Evolutionary conservation across 805 yeast species (phyloP).

Genomic region (Cyberlindnera euphorbiiphila): DNA sequence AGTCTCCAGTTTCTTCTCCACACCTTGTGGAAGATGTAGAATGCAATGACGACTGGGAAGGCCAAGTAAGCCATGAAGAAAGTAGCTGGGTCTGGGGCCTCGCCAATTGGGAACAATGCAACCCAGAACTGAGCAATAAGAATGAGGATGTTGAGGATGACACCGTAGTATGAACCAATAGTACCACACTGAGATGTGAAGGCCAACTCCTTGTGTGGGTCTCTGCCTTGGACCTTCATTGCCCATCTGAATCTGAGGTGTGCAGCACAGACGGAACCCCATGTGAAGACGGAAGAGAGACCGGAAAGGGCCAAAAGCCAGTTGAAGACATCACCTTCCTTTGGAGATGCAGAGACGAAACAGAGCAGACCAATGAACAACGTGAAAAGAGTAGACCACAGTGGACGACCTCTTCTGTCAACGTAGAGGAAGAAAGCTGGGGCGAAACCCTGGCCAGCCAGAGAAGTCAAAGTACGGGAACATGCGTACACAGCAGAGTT

Average conservation of each 20-base stretch:
- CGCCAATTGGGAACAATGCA: slow-evolving; percentile 43
- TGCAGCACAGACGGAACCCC: slow-evolving; percentile 70
- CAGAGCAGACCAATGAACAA: slow-evolving; percentile 51
- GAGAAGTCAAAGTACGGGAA: slow-evolving; percentile 49
- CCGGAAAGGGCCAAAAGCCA: slow-evolving; percentile 82
- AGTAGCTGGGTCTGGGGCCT: slow-evolving; percentile 24
- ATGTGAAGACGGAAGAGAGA: slow-evolving; percentile 70
- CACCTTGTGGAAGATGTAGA: slow-evolving; percentile 38
- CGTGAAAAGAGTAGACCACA: slow-evolving; percentile 42
- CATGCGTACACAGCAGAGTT: slow-evolving; percentile 52
- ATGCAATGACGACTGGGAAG: slow-evolving; percentile 36
- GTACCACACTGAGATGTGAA: slow-evolving; percentile 70
- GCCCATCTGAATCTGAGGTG: slow-evolving; percentile 68
- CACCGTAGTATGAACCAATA: slow-evolving; percentile 62
- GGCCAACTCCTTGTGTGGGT: slow-evolving; percentile 57
- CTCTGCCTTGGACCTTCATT: slow-evolving; percentile 56
- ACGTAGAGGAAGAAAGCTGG: slow-evolving; percentile 45
- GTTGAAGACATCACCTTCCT: slow-evolving; percentile 55
- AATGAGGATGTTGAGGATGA: slow-evolving; percentile 53
- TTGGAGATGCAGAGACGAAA: slow-evolving; percentile 57
- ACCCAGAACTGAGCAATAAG: slow-evolving; percentile 79
- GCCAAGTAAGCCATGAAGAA: slow-evolving; percentile 41
- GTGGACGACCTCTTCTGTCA: slow-evolving; percentile 55
- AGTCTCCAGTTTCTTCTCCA: slow-evolving; percentile 39
- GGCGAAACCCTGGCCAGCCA: slow-evolving; percentile 48